phyloP scores from a whole-genome alignment of 345 rosid species.

The Geranium brycei region DNA sequence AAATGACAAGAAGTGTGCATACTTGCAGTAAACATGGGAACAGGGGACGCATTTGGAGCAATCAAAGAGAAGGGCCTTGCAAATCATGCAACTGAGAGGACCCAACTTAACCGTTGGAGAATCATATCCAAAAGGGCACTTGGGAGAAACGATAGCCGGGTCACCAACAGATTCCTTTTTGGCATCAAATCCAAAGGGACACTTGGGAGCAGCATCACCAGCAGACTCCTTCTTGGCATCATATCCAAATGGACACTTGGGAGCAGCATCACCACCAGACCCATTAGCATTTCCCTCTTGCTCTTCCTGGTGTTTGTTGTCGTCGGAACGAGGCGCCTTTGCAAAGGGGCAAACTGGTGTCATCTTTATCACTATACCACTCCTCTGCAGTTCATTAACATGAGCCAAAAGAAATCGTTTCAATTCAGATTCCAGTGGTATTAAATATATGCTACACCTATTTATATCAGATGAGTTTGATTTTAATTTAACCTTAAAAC shows the following conservation, averaged over 20 bases:
- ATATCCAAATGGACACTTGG: too few relatives aligned
- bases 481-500: too few relatives aligned
- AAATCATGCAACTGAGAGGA: conserved; percentile 84
- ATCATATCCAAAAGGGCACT: conserved; percentile 91
- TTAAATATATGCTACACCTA: neutral
- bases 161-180: conserved; percentile 26
- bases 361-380: conserved; percentile 20
- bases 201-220: conserved; percentile 10
- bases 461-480: neutral
- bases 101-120: conserved; percentile 85
- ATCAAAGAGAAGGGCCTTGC: conserved; percentile 77
- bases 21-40: conserved; percentile 84
- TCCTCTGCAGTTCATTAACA: neutral
- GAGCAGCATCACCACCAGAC: too few relatives aligned
- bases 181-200: conserved; percentile 11
- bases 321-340: conserved; percentile 55
- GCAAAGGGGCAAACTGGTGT: conserved; percentile 74
- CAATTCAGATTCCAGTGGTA: neutral
- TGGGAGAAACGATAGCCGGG: conserved; percentile 44
- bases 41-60: conserved; percentile 81
- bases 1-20: conserved; percentile 13
- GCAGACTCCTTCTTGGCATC: conserved; percentile 7
- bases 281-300: neutral
- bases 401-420: neutral
- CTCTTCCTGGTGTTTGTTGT: conserved; percentile 3